Evolutionary conservation across 1,284 basidiomycete species (phyloP).

Genomic region (Erythrobasidium hasegawianum): DNA sequence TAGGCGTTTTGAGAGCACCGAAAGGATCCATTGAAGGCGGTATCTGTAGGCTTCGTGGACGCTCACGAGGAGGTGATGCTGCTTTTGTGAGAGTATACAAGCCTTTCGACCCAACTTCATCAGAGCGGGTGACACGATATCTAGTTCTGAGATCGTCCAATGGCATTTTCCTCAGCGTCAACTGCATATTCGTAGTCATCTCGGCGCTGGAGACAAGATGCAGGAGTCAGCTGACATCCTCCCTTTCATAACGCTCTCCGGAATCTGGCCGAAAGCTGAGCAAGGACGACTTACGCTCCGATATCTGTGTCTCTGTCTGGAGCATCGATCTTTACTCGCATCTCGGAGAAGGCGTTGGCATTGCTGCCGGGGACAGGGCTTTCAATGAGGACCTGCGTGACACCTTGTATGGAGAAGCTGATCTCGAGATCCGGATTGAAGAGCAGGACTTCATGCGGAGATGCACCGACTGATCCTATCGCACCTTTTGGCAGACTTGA

Average conservation of each 20-base stretch:
- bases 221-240: not conserved
- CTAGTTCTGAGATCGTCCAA: slow-evolving; percentile 4
- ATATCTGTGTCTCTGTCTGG: slow-evolving; percentile 11
- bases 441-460: slow-evolving; percentile 21
- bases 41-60: slow-evolving; percentile 15
- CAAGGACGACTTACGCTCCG: slow-evolving; percentile 13
- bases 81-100: slow-evolving; percentile 18
- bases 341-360: slow-evolving; percentile 14
- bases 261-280: not conserved
- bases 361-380: slow-evolving; percentile 18
- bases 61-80: not conserved
- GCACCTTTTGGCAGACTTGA: not conserved
- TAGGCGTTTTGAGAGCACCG: slow-evolving; percentile 14
- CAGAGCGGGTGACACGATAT: slow-evolving; percentile 22
- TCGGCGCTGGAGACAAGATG: slow-evolving; percentile 6
- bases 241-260: not conserved
- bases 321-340: slow-evolving; percentile 19
- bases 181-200: slow-evolving; percentile 29
- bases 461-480: slow-evolving; percentile 9
- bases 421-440: slow-evolving; percentile 24
- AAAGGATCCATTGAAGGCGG: slow-evolving; percentile 3
- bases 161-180: slow-evolving; percentile 14
- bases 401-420: slow-evolving; percentile 19
- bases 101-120: slow-evolving; percentile 24
- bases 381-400: slow-evolving; percentile 15